Evolutionary conservation across 2,329 filamentous ascomycete species (phyloP), one percentile per base, ranked within the genome.

Genomic region (Ceratocystis ficicola): DNA sequence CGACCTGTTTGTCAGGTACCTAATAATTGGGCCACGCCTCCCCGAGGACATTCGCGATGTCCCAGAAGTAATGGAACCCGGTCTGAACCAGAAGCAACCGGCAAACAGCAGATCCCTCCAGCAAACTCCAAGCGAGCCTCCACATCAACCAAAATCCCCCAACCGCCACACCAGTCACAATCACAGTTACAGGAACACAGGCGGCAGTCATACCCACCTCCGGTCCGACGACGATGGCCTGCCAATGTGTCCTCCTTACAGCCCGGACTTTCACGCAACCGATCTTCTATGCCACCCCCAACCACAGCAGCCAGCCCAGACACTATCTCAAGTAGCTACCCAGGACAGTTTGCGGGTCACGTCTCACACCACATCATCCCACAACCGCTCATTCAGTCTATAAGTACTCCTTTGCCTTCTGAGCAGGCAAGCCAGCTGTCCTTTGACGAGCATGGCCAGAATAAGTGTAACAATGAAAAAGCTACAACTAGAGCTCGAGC

Each of bases 241-340:
- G n/a, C 64, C 62, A 20, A 50, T 66, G 5, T 68, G 66, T 28
- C 66, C 66, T 48, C 66, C 66, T 15, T 68, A 65, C 66, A 65
- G 66, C 22, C 66, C 66, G 22, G 66, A 68, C 52, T 68, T 68
- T 30, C 66, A 68, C 60, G 66, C 66, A 50, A 68, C 66, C 36
- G 63, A 68, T 48, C 60, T 65, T 57, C 64, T 68, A 30, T 46
- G 41, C 17, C 63, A 28, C 4, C 44, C 44, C 20, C 63, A 28
- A 15, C 44, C 57, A 60, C 50, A 46, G 44, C 64, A 28, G 25
- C 5, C 20, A 15, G 15, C 36, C 22, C 63, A 52, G 30, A 41
- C 50, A 17, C n/a, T 50, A 25, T 65, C 52, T 10, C 66, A 68
- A 61, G 44, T 44, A 50, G 66, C 66, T 55, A 68, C 66, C 20